phyloP scores from a whole-genome alignment of 164 flowering plant species.

The Umbellularia californica region DNA sequence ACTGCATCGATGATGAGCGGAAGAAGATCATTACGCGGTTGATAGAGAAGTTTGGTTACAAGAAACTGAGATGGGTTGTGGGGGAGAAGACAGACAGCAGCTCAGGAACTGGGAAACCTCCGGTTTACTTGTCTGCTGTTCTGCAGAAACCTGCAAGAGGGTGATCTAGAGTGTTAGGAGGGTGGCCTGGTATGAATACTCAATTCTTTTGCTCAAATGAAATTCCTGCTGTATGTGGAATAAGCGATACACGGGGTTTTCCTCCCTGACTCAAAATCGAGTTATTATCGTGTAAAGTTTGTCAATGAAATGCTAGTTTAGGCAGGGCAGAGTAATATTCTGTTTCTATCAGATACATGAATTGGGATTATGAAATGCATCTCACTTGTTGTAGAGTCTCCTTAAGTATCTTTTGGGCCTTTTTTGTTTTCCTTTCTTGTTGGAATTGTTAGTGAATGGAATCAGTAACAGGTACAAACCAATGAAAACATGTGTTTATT shows the following conservation, averaged over 20 bases:
- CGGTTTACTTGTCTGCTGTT: slow-evolving; percentile 81
- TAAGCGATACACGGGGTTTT: slow-evolving; percentile 25
- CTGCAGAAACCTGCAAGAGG: slow-evolving; percentile 88
- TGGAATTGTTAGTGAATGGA: neutral
- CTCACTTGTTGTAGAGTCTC: neutral
- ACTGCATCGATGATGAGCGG: slow-evolving; percentile 68
- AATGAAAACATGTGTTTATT: neutral
- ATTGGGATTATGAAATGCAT: neutral
- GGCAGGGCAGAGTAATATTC: neutral
- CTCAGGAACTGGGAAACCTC: slow-evolving; percentile 51
- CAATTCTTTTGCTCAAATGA: slow-evolving; percentile 13
- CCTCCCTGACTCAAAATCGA: slow-evolving; percentile 20
- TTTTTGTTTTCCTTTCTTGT: neutral
- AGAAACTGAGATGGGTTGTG: slow-evolving; percentile 92
- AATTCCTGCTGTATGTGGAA: slow-evolving; percentile 24
- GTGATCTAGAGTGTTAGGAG: slow-evolving; percentile 14
- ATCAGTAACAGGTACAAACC: neutral
- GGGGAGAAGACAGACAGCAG: slow-evolving; percentile 62
- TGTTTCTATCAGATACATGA: neutral
- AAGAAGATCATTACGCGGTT: slow-evolving; percentile 58
- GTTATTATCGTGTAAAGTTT: neutral
- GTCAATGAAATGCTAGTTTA: neutral
- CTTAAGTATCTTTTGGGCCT: neutral
- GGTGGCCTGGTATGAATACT: slow-evolving; percentile 17
- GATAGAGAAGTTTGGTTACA: slow-evolving; percentile 87